phyloP scores from a whole-genome alignment of 805 yeast species.

The Candida rishiriensis region DNA sequence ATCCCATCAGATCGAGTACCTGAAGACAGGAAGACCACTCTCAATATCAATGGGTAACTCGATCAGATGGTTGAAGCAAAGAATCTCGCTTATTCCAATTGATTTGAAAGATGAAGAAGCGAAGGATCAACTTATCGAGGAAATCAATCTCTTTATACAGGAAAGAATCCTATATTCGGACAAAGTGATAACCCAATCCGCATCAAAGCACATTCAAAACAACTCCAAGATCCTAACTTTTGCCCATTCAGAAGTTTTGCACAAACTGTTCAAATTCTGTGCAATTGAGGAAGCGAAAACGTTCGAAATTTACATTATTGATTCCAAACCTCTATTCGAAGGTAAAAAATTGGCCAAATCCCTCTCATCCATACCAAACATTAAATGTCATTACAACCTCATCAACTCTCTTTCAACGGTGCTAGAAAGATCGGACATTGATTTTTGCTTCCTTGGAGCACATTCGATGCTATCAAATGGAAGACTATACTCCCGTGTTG shows the following conservation, averaged over 20 bases:
- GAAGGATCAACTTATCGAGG: slow-evolving; percentile 54
- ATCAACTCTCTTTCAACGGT: slow-evolving; percentile 77
- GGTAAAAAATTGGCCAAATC: slow-evolving; percentile 73
- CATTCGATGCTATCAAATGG: slow-evolving; percentile 97
- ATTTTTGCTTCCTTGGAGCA: slow-evolving; percentile 90
- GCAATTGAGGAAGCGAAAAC: slow-evolving; percentile 53
- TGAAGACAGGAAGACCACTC: slow-evolving; percentile 86
- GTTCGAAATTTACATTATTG: slow-evolving; percentile 82
- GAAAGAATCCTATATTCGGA: slow-evolving; percentile 85
- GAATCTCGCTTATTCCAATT: slow-evolving; percentile 76
- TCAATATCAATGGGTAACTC: slow-evolving; percentile 97
- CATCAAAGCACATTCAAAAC: slow-evolving; percentile 69
- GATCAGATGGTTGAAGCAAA: slow-evolving; percentile 94
- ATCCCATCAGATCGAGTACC: slow-evolving; percentile 87
- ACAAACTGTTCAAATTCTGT: slow-evolving; percentile 67
- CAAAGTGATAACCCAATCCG: slow-evolving; percentile 73
- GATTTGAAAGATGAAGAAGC: slow-evolving; percentile 67
- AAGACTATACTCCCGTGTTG: slow-evolving; percentile 86
- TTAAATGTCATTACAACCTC: slow-evolving; percentile 73
- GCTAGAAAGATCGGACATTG: slow-evolving; percentile 65
- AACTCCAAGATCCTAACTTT: slow-evolving; percentile 80
- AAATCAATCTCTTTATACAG: slow-evolving; percentile 74
- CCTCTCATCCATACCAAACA: slow-evolving; percentile 52
- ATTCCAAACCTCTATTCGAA: slow-evolving; percentile 91
- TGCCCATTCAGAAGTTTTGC: slow-evolving; percentile 83